These are phyloP conservation scores for Phytophthora vignae DNA, from an alignment of 352 stramenopile genomes.

Conservation along the genomic window DNA sequence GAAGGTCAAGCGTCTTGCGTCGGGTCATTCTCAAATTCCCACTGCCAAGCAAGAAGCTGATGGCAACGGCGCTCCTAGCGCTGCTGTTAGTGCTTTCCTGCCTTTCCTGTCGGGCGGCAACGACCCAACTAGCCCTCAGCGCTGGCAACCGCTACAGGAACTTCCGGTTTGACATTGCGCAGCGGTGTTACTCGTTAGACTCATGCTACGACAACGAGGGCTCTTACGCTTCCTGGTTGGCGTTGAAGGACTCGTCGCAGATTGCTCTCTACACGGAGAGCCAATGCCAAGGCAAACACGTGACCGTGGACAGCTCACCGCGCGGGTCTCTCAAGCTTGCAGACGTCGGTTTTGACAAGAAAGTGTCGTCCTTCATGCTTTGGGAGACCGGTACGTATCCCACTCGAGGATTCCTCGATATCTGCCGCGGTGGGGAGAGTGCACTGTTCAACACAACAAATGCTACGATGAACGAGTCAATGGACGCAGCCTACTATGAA, in stretches of 20 bases:
- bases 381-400: neutral
- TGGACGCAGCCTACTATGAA: neutral
- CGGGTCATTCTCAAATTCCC: neutral
- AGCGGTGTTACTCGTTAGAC: conserved; percentile 16
- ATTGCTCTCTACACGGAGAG: conserved; percentile 12
- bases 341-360: neutral
- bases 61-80: neutral
- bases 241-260: conserved; percentile 1
- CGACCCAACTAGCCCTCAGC: conserved; percentile 10
- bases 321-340: neutral
- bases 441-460: neutral
- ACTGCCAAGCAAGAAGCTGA: neutral
- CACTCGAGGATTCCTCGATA: neutral
- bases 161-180: conserved; percentile 18
- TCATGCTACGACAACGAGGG: neutral
- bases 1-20: no score
- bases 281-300: neutral
- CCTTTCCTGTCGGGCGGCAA: neutral
- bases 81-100: neutral
- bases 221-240: neutral
- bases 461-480: neutral
- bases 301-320: neutral
- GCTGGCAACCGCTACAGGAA: conserved; percentile 9
- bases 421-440: neutral
- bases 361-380: neutral